Evolutionary conservation across 371 early-diverging fungal species (phyloP).

Genomic region (Nematocida ironsii): DNA sequence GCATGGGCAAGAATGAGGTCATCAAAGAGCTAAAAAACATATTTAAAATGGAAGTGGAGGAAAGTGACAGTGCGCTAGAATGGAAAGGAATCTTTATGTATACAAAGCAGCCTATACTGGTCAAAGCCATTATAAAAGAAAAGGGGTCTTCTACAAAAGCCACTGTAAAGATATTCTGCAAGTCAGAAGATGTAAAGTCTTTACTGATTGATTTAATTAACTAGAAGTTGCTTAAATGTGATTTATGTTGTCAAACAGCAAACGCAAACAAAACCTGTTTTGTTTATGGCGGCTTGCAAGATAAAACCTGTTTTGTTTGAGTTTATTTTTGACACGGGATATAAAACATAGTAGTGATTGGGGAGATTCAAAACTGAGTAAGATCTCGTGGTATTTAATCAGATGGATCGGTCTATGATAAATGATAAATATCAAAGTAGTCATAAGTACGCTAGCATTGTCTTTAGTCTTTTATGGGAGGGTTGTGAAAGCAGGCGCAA

Average conservation of each 20-base stretch:
- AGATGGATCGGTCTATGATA: neutral
- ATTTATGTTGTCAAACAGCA: too few species aligned
- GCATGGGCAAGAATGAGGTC: constrained; percentile 19
- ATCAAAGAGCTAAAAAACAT: constrained; percentile 50
- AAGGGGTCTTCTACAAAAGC: neutral
- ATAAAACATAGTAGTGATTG: constrained; percentile 16
- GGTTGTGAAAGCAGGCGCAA: neutral
- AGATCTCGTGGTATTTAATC: constrained; percentile 9
- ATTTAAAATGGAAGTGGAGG: constrained; percentile 31
- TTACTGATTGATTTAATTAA: constrained; percentile 15
- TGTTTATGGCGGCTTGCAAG: neutral
- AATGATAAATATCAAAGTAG: constrained; percentile 3
- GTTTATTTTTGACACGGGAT: neutral
- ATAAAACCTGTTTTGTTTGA: constrained; percentile 19
- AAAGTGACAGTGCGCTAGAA: constrained; percentile 3
- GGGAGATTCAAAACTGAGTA: constrained; percentile 2
- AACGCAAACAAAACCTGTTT: too few species aligned
- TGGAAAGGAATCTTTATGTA: constrained; percentile 33
- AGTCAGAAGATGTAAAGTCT: constrained; percentile 20
- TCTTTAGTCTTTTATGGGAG: neutral
- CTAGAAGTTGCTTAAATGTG: neutral
- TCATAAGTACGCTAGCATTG: neutral
- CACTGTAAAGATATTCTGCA: constrained; percentile 3
- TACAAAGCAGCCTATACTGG: constrained; percentile 20
- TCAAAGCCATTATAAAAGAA: constrained; percentile 39